Evolutionary conservation across 139 green algal genomes (phyloP).

Genomic region (Tetratostichococcus sp.): DNA sequence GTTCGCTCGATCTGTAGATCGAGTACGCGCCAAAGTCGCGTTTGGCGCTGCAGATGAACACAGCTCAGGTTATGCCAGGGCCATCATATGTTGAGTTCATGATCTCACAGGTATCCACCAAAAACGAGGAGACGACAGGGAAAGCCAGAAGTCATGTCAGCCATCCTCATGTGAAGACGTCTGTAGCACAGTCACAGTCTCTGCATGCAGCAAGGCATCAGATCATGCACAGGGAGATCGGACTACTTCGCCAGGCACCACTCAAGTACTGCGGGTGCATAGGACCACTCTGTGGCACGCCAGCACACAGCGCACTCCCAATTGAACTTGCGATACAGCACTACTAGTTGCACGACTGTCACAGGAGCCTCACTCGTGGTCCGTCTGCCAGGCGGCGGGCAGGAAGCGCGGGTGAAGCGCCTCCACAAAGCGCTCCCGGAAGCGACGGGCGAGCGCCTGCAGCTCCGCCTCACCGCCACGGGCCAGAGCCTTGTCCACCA

Average conservation of each 20-base stretch:
- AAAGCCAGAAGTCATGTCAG: too few relatives aligned
- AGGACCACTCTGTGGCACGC: too few relatives aligned
- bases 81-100: too few relatives aligned
- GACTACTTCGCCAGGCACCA: too few relatives aligned
- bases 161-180: too few relatives aligned
- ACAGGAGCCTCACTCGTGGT: conserved; percentile 45
- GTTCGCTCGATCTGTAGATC: conserved; percentile 9
- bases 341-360: too few relatives aligned
- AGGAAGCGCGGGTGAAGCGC: conserved; percentile 51
- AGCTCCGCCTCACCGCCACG: conserved; percentile 49
- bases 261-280: too few relatives aligned
- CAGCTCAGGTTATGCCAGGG: neutral
- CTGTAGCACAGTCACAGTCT: neutral
- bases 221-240: neutral
- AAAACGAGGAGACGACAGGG: too few relatives aligned
- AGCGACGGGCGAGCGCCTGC: conserved; percentile 42
- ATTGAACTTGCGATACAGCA: too few relatives aligned
- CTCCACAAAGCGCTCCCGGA: conserved; percentile 59
- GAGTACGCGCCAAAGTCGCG: neutral
- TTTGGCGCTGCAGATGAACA: neutral
- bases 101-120: too few relatives aligned
- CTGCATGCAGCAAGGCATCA: too few relatives aligned
- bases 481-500: conserved; percentile 45
- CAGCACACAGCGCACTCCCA: too few relatives aligned
- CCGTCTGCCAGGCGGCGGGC: conserved; percentile 55